Percentiles rank a stretch among this genome's conserved stretches.
These are phyloP conservation scores for Pichia membranifaciens DNA, from an alignment of 805 yeast species.

Conservation along the genomic window DNA sequence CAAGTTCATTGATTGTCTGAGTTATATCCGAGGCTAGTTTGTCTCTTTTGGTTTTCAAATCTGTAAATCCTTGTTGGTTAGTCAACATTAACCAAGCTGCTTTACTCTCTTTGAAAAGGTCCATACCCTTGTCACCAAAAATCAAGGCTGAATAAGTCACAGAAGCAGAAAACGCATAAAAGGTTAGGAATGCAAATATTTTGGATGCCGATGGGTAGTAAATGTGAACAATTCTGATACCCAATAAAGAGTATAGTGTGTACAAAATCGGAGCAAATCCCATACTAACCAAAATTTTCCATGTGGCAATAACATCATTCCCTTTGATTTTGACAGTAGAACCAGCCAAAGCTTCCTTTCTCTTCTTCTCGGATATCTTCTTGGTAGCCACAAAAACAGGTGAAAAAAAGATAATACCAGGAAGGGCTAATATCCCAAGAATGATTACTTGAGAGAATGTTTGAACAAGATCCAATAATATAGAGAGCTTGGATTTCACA, in stretches of 20 bases:
- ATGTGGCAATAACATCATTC: constrained; percentile 91
- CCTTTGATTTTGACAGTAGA: constrained; percentile 90
- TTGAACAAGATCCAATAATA: constrained; percentile 22
- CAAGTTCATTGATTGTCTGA: constrained; percentile 69
- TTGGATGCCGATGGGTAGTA: constrained; percentile 20
- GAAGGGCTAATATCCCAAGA: constrained; percentile 63
- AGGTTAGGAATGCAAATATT: constrained; percentile 33
- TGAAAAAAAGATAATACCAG: constrained; percentile 81
- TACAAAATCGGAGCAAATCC: constrained; percentile 86
- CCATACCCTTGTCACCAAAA: constrained; percentile 92
- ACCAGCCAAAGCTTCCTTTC: constrained; percentile 70
- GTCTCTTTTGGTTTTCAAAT: constrained; percentile 56
- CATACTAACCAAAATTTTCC: constrained; percentile 89
- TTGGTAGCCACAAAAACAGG: constrained; percentile 84
- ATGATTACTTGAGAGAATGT: constrained; percentile 43
- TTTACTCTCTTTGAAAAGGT: constrained; percentile 71
- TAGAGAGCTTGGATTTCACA: constrained; percentile 20
- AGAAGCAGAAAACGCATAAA: constrained; percentile 60
- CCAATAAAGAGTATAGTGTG: constrained; percentile 67
- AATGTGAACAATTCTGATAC: constrained; percentile 34
- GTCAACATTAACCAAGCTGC: constrained; percentile 69
- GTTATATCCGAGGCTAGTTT: constrained; percentile 70
- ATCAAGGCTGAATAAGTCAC: constrained; percentile 88
- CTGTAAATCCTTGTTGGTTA: constrained; percentile 48
- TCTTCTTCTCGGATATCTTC: constrained; percentile 64